Evolutionary conservation across 2,329 filamentous ascomycete species (phyloP).

Genomic region (Cercospora brassicicola): DNA sequence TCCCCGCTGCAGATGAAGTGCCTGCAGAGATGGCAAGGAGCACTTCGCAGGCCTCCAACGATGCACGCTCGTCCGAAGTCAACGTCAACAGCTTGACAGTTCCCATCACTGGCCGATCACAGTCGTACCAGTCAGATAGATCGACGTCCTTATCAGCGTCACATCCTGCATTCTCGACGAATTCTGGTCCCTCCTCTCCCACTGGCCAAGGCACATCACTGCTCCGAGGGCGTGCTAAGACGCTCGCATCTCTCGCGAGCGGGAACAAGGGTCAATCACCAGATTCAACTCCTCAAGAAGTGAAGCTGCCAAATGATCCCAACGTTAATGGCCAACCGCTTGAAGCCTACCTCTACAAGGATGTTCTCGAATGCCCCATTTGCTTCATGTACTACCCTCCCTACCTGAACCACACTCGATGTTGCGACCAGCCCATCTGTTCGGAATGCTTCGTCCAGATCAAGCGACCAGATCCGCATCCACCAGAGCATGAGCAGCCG

Average conservation of each 20-base stretch:
- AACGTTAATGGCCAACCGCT: slow-evolving; percentile 92
- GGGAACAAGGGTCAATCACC: slow-evolving; percentile 65
- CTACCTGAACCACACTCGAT: slow-evolving; percentile 89
- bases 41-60: slow-evolving; percentile 36
- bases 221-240: slow-evolving; percentile 85
- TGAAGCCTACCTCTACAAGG: slow-evolving; percentile 91
- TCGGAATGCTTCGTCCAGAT: slow-evolving; percentile 99
- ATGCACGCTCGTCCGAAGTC: slow-evolving; percentile 55
- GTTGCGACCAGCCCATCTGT: slow-evolving; percentile 94
- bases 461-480: slow-evolving; percentile 87
- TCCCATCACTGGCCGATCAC: slow-evolving; percentile 73
- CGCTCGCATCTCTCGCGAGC: slow-evolving; percentile 76
- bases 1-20: slow-evolving; percentile 81
- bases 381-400: slow-evolving; percentile 96
- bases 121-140: slow-evolving; percentile 75
- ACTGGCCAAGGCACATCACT: slow-evolving; percentile 51
- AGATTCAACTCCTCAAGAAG: slow-evolving; percentile 73
- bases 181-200: slow-evolving; percentile 49
- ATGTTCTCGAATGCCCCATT: slow-evolving; percentile 86
- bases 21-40: slow-evolving; percentile 65
- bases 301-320: slow-evolving; percentile 76
- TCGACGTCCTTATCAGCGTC: slow-evolving; percentile 61
- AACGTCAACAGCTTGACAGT: slow-evolving; percentile 73
- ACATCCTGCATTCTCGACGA: slow-evolving; percentile 59
- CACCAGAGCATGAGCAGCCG: slow-evolving; percentile 64